These are phyloP conservation scores for Teunomyces gatunensis DNA, from an alignment of 805 yeast genomes.

Conservation along the genomic window DNA sequence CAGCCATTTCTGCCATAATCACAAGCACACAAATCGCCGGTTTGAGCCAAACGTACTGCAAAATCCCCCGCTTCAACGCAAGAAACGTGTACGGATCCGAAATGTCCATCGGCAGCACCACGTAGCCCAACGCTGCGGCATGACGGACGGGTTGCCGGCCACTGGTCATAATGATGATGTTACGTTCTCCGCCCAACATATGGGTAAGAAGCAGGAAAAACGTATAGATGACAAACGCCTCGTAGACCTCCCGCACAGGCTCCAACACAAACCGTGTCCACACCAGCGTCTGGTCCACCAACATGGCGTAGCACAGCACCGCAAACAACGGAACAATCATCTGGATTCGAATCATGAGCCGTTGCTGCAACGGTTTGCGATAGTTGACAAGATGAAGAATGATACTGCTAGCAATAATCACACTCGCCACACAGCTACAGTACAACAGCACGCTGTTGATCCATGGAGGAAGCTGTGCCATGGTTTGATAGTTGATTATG, in stretches of 20 bases:
- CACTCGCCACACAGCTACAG: constrained; percentile 19
- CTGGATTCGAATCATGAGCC: constrained; percentile 79
- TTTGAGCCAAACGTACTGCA: constrained; percentile 94
- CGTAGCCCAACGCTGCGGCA: constrained; percentile 52
- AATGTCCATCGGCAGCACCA: constrained; percentile 65
- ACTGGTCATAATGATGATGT: constrained; percentile 66
- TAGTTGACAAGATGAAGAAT: constrained; percentile 54
- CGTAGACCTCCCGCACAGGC: constrained; percentile 85
- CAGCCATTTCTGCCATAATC: constrained; percentile 44
- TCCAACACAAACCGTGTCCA: constrained; percentile 51
- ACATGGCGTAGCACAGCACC: constrained; percentile 60
- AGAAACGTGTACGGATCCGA: constrained; percentile 82
- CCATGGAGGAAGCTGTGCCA: constrained; percentile 19
- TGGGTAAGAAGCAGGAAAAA: constrained; percentile 81
- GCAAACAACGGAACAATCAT: constrained; percentile 81
- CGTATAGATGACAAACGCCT: constrained; percentile 93
- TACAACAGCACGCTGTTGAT: constrained; percentile 17
- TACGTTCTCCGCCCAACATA: constrained; percentile 89
- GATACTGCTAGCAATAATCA: constrained; percentile 23
- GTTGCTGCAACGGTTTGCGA: constrained; percentile 84
- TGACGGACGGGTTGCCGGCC: constrained; percentile 72
- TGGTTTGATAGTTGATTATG: not conserved
- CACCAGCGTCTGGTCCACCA: constrained; percentile 42
- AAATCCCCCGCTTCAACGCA: constrained; percentile 73
- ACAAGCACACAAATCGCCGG: constrained; percentile 71